Evolutionary conservation across 2,329 filamentous ascomycete genomes (phyloP).

Genomic region (Aspergillus amoenus): DNA sequence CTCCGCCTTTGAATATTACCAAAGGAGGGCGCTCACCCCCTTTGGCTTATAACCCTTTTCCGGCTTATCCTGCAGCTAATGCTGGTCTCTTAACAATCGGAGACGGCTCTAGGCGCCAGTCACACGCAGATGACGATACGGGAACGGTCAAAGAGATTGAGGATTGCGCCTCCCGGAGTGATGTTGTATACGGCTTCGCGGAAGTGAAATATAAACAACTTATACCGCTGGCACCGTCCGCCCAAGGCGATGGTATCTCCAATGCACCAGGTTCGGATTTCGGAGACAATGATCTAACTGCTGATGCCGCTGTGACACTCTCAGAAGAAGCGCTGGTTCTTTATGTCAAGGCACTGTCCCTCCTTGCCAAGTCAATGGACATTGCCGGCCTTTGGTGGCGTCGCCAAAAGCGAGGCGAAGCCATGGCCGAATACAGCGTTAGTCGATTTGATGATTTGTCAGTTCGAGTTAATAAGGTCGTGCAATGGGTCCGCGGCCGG

Average conservation of each 20-base stretch:
- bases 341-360: constrained; percentile 89
- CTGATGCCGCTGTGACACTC: constrained; percentile 79
- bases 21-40: constrained; percentile 49
- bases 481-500: constrained; percentile 89
- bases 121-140: constrained; percentile 73
- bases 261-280: constrained; percentile 37
- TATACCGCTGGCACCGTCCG: constrained; percentile 79
- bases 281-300: constrained; percentile 72
- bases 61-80: constrained; percentile 73
- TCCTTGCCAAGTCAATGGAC: constrained; percentile 93
- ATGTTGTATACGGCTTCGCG: constrained; percentile 95
- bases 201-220: constrained; percentile 98
- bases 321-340: constrained; percentile 94
- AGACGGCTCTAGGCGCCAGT: constrained; percentile 61
- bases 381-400: constrained; percentile 92
- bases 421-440: constrained; percentile 45
- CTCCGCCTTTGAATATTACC: constrained; percentile 47
- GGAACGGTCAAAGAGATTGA: constrained; percentile 79
- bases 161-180: constrained; percentile 86
- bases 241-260: constrained; percentile 35
- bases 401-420: constrained; percentile 69
- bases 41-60: constrained; percentile 66
- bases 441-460: constrained; percentile 52
- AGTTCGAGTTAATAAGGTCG: constrained; percentile 82
- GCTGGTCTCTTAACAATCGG: constrained; percentile 65